phyloP scores from a whole-genome alignment of 2,329 filamentous ascomycete species.

The Penicillium hesseltinei region DNA sequence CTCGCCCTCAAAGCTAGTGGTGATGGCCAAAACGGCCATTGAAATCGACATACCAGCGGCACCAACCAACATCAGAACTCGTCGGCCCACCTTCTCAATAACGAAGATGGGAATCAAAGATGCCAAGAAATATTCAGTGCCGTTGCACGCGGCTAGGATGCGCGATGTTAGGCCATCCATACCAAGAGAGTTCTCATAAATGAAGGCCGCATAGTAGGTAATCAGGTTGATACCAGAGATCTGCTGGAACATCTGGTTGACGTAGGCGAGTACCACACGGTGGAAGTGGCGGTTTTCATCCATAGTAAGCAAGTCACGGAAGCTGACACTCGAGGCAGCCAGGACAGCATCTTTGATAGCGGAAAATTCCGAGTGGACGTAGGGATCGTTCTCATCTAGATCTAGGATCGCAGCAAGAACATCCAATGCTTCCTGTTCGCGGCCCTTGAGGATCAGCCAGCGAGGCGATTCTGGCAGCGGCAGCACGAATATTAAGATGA shows the following conservation, averaged over 20 bases:
- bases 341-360: constrained; percentile 52
- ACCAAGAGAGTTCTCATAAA: constrained; percentile 45
- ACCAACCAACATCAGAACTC: constrained; percentile 70
- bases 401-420: constrained; percentile 49
- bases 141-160: constrained; percentile 54
- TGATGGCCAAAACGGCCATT: constrained; percentile 60
- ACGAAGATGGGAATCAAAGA: constrained; percentile 52
- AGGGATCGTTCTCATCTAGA: constrained; percentile 44
- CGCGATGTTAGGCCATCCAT: constrained; percentile 44
- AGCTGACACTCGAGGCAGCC: constrained; percentile 50
- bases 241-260: constrained; percentile 58
- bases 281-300: constrained; percentile 57
- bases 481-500: constrained; percentile 49
- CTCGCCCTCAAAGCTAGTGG: constrained; percentile 37
- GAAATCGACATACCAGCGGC: constrained; percentile 61
- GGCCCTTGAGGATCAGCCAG: constrained; percentile 55
- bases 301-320: constrained; percentile 58
- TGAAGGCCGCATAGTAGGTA: constrained; percentile 47
- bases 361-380: constrained; percentile 45
- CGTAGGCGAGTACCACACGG: constrained; percentile 55
- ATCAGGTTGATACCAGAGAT: constrained; percentile 48
- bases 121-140: constrained; percentile 54
- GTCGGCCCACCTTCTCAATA: constrained; percentile 53
- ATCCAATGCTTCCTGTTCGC: constrained; percentile 49
- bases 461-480: constrained; percentile 55